Evolutionary conservation across 1,284 basidiomycete species (phyloP), one percentile per base, ranked within the genome.

Genomic region (Ustilago xerochloae): DNA sequence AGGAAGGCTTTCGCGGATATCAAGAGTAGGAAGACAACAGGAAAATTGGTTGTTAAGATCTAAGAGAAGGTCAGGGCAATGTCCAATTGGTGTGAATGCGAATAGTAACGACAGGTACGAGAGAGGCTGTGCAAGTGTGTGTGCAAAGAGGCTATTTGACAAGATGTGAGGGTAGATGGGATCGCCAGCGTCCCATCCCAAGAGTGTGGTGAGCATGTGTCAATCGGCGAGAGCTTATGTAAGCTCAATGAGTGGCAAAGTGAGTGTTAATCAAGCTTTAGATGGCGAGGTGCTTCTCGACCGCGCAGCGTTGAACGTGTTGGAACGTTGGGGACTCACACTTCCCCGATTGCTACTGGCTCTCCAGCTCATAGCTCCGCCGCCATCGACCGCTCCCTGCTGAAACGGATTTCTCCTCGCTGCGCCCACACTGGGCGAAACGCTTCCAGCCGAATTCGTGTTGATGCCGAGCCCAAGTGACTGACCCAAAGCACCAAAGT

Each of bases 1-100:
- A 87, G 86, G 68, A 87, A 91, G 74, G 90, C 93, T 0, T 94
- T 98, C 78, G 87, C 83, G 3, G 94, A 97, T 82, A 88, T 97
- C 63, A 88, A 84, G 77, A 60, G 62, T 8, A 52, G 80, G 22
- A 69, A 61, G 32, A 80, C 80, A 20, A 80, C 67, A 18, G 80
- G 80, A 15, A 81, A 81, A 63, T 45, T 81, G 16, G 50, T 81
- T 13, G 60, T 81, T 60, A 78, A 80, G 61, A 55, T 81, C 35
- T 63, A 28, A 35, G n/a, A 6, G 3, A 4, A 32, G 30, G 15
- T 4, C 18, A 41, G 16, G 39, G 32, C 6, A 33, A 32, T 32
- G 28, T 30, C n/a, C n/a, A 28, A 32, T 41, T 45, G 52, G 36
- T n/a, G 10, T 15, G n/a, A 48, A 48, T 39, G 36, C 16, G 26